These are phyloP conservation scores for Trypanosomatidae sp. DNA, from an alignment of 208 protist genomes.

Conservation along the genomic window DNA sequence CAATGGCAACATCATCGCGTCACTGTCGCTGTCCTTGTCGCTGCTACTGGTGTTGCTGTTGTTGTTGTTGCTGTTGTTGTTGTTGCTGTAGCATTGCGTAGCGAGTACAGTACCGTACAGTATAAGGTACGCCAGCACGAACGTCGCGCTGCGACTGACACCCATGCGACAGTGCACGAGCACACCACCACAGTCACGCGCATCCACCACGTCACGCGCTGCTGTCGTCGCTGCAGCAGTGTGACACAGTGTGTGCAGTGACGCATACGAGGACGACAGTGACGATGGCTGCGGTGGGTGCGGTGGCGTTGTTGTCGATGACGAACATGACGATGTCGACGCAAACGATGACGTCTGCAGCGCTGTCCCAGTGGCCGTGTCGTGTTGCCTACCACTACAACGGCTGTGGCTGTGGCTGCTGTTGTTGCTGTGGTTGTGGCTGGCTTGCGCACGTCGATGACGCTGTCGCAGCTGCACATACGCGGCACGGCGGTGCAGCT, in stretches of 20 bases:
- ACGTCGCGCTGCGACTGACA: conserved; percentile 62
- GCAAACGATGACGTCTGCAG: too few relatives aligned
- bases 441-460: background rate
- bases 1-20: too few relatives aligned
- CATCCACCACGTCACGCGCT: conserved; percentile 6
- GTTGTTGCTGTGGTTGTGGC: too few relatives aligned
- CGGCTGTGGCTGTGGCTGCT: too few relatives aligned
- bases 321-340: too few relatives aligned
- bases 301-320: too few relatives aligned
- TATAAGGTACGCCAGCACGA: conserved; percentile 72
- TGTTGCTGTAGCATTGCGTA: background rate
- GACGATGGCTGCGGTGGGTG: too few relatives aligned
- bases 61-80: background rate
- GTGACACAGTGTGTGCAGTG: background rate
- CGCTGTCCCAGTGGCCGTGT: too few relatives aligned
- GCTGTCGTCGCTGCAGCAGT: background rate
- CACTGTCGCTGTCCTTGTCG: background rate
- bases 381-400: background rate
- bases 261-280: too few relatives aligned
- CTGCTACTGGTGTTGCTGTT: too few relatives aligned
- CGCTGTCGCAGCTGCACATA: conserved; percentile 4
- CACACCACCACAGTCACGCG: conserved; percentile 36
- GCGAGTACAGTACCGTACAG: conserved; percentile 39
- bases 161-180: conserved; percentile 78
- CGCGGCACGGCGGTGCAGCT: conserved; percentile 46